Evolutionary conservation across 164 flowering plant species (phyloP), one percentile per base, ranked within the genome.

Genomic region (Piper longum): DNA sequence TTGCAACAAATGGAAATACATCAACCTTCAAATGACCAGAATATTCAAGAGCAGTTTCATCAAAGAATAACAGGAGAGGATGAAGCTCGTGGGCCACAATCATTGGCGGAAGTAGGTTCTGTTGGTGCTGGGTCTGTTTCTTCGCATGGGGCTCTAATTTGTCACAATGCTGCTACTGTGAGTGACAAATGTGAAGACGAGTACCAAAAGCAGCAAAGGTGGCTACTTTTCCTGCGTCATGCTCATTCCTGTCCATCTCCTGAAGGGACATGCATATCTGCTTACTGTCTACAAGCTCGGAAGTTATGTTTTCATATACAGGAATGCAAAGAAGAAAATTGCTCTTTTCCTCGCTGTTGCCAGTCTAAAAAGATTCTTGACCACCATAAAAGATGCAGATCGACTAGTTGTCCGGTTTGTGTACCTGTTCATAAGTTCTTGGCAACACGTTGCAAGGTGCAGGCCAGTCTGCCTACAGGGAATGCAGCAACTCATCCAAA

Each of bases 191-290:
- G 52, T 48, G 52, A 48, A 48, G 52, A 48, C 14, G 52, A 48
- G 3, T 82, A 42, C 57, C 59, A 16, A 59, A 77, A 85, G 68
- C 96, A 86, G 64, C 79, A 62, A 66, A 81, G 76, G 61, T 95
- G 96, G 96, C 75, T 91, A 62, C 74, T 89, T 64, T 83, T 87
- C 59, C 63, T 95, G 75, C 60, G 66, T 36, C 99, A 95, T 81
- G 96, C 97, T 66, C 86, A 89, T 57, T 63, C 69, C 13, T 95
- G 99, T 78, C 8, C 67, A 52, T 81, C 84, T 39, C 87, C 91
- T 19, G 82, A 79, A 64, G 97, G 97, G 59, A 84, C 80, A 74
- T 95, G 99, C 66, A 81, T 14, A 48, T 86, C 78, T 1, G 60
- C 52, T 51, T 41, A 82, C 66, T 95, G 99, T 65, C 7, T 73